Base-by-base conservation (phyloP, 2,329 filamentous ascomycete genomes). In the Epichloe aotearoae region DNA sequence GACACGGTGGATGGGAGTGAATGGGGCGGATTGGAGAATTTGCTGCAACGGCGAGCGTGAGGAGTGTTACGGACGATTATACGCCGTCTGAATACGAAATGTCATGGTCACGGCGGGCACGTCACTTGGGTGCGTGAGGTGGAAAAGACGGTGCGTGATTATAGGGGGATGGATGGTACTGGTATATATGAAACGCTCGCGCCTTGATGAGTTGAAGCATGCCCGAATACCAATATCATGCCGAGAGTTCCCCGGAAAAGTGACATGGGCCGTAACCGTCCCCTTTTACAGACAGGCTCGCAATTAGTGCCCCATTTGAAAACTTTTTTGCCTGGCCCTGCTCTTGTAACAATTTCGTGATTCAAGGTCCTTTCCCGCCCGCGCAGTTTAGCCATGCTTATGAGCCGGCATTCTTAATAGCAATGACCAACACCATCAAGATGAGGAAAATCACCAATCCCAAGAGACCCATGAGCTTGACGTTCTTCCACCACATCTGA, bases 401-500 rank as follows among this genome's bases (percentile, higher is more conserved):
- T 40, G 44, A 37, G 15, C 46, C 53, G 42, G 54, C 62, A 50
- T 73, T 75, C 68, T 76, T 79, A 50, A 74, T 62, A 3, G 74
- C 70, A 53, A 80, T 70, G 30, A 79, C 69, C 52, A 80, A 75
- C n/a, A 73, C 71, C 56, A 78, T 58, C 44, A 81, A 58, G 57
- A 82, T 77, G 55, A 82, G 63, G 43, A 73, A 63, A 26, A 93
- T 69, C 2, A 90, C 88, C 43, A 96, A 62, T 4, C 69, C 74
- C 54, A 90, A 63, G 59, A 98, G 67, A 6, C 80, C 83, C 89
- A 97, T 95, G 58, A 98, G 70, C 73, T 94, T 94, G 44, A 95
- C 79, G 66, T 98, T 97, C 82, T 97, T 97, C 91, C 91, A 97
- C 93, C 93, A 98, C 93, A 98, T 97, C 69, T 84, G 79, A 63